Base-by-base conservation (phyloP, 1,284 basidiomycete genomes). In the Crepidotus sp. region DNA sequence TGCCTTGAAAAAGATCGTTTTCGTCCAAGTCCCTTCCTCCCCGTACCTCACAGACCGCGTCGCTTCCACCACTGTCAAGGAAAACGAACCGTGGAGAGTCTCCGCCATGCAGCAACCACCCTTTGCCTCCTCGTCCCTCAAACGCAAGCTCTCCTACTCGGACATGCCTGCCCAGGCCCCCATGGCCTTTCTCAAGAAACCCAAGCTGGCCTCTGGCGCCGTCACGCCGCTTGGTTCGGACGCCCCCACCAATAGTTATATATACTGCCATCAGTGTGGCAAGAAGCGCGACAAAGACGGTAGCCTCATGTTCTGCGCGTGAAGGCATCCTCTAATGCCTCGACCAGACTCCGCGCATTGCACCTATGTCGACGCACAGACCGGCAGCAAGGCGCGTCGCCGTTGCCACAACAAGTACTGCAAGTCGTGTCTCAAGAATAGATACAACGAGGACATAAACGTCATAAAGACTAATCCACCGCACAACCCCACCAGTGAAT, bases 221-320 rank as follows among this genome's bases (percentile, higher is more conserved):
- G 24, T 30, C 30, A 38, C 33, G 10, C 50, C 46, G 37, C 17
- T 18, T 19, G 40, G 32, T 30, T 15, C 46, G 40, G 46, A 49
- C 17, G 30, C 26, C 32, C 4, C 37, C 31, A 29, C 40, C 26
- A 38, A 29, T 35, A 47, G 26, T 29, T 48, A 57, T 44, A 51
- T 74, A 40, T 73, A 77, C 52, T 86, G 83, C 52, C 83, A 86
- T 59, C 83, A 86, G 55, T 86, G 83, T 58, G 68, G 68, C 50
- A 71, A 69, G 55, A 79, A 78, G 52, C 71, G 74, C 36, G 73
- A 74, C 52, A 54, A 59, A n/a, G 54, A 61, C 31, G 61, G 66
- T 63, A 17, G 13, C 29, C 26, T 40, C 37, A n/a, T 43, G 27
- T 37, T 32, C 24, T 27, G n/a, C 47, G 38, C 29, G 26, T 40